These are phyloP conservation scores for Saussurea involucrata DNA, from an alignment of 129 eudicot genomes.

Conservation along the genomic window DNA sequence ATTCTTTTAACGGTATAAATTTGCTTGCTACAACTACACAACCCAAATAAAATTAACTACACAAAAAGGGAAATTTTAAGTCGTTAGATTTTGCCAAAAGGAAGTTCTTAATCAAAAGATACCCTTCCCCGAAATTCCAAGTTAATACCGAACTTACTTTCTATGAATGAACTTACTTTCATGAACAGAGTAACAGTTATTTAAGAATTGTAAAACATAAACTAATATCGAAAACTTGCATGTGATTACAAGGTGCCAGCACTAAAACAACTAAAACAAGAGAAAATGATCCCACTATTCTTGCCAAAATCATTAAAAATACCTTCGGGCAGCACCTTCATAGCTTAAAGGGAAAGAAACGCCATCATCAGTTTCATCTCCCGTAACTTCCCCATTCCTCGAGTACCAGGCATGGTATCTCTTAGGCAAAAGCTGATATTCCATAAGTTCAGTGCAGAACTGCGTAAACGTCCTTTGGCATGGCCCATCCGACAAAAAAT, in stretches of 20 bases:
- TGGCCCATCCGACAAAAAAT: slow-evolving; percentile 87
- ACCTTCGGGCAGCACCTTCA: slow-evolving; percentile 62
- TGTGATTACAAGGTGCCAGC: too few relatives aligned
- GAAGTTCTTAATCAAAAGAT: background rate
- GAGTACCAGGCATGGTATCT: slow-evolving; percentile 97
- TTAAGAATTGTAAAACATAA: background rate
- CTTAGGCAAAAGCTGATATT: slow-evolving; percentile 86
- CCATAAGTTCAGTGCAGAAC: slow-evolving; percentile 75
- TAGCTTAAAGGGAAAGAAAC: slow-evolving; percentile 76
- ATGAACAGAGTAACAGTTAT: background rate
- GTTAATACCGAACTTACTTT: background rate
- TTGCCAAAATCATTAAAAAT: background rate
- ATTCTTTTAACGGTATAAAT: background rate
- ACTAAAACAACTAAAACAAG: background rate
- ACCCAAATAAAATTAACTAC: background rate
- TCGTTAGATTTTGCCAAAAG: background rate
- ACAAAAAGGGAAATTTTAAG: background rate
- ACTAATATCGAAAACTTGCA: too few relatives aligned
- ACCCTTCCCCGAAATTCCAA: background rate
- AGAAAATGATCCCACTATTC: background rate
- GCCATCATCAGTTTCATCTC: slow-evolving; percentile 50
- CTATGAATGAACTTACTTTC: background rate
- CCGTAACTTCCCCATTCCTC: slow-evolving; percentile 46
- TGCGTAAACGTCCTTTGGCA: slow-evolving; percentile 72
- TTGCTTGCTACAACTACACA: background rate